Conservation (phyloP, 2,329 filamentous ascomycete genomes). For the Cladophialophora bantiana region DNA sequence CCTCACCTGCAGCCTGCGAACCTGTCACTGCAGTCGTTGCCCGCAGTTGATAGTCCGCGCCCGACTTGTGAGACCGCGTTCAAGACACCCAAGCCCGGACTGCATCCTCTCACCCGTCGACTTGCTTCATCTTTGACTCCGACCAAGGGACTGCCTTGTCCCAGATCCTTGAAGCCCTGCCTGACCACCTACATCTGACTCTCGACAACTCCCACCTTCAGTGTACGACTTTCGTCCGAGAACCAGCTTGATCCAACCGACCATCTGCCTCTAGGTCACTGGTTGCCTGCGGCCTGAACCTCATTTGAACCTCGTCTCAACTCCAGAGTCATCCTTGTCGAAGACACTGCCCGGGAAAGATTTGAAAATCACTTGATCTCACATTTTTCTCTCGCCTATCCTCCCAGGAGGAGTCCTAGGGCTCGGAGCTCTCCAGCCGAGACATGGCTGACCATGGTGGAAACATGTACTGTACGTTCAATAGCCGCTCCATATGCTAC, state of each 20-base stretch:
- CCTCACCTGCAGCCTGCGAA: slow-evolving; percentile 13
- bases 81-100: background rate
- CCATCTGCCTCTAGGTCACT: slow-evolving; percentile 18
- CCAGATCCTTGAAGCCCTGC: background rate
- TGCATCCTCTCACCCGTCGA: background rate
- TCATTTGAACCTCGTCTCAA: slow-evolving; percentile 20
- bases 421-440: background rate
- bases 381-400: background rate
- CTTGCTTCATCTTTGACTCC: slow-evolving; percentile 1
- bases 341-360: background rate
- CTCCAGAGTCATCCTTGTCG: background rate
- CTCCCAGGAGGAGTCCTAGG: background rate
- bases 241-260: slow-evolving; percentile 9
- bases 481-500: background rate
- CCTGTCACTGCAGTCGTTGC: slow-evolving; percentile 7
- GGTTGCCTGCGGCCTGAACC: slow-evolving; percentile 20
- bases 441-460: slow-evolving; percentile 13
- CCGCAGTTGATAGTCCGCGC: slow-evolving; percentile 8
- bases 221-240: background rate
- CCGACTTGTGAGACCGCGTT: slow-evolving; percentile 19
- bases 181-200: background rate
- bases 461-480: slow-evolving; percentile 20
- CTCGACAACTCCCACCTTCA: background rate
- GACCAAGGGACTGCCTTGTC: background rate
- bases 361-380: background rate